Percentiles rank a stretch among this genome's conserved stretches.
These are phyloP conservation scores for Coemansia sp. DNA, from an alignment of 192 early-diverging fungal genomes.

Conservation along the genomic window DNA sequence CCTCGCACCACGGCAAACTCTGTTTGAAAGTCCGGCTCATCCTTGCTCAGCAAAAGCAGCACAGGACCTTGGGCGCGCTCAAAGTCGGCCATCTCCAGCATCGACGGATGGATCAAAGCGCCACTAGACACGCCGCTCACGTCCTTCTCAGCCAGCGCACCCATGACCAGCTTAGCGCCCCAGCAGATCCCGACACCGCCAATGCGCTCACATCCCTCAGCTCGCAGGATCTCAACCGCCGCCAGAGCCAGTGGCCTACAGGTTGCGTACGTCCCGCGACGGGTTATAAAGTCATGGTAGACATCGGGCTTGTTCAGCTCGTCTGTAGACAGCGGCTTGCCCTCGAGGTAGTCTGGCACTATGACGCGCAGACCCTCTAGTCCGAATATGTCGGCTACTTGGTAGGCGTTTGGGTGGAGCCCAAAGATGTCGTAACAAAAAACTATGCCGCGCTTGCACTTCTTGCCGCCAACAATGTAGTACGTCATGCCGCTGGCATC, in stretches of 20 bases:
- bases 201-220: slow-evolving; percentile 46
- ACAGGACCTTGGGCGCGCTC: slow-evolving; percentile 61
- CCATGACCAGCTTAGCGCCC: slow-evolving; percentile 62
- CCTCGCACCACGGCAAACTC: slow-evolving; percentile 17
- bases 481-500: slow-evolving; percentile 14
- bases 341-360: slow-evolving; percentile 63
- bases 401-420: slow-evolving; percentile 57
- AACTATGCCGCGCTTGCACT: slow-evolving; percentile 57
- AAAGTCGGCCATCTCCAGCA: slow-evolving; percentile 52
- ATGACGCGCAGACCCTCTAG: slow-evolving; percentile 59
- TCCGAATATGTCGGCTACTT: slow-evolving; percentile 59
- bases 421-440: slow-evolving; percentile 70
- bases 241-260: slow-evolving; percentile 18
- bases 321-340: slow-evolving; percentile 35
- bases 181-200: slow-evolving; percentile 72
- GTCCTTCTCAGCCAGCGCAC: slow-evolving; percentile 47
- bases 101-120: slow-evolving; percentile 62
- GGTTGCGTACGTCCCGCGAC: slow-evolving; percentile 9
- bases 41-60: slow-evolving; percentile 58
- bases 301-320: slow-evolving; percentile 11
- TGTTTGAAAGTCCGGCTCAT: slow-evolving; percentile 42
- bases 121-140: slow-evolving; percentile 42
- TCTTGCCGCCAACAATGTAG: slow-evolving; percentile 39
- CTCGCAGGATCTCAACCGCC: slow-evolving; percentile 42
- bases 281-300: slow-evolving; percentile 35